Percentiles rank a stretch among this genome's conserved stretches.
Evolutionary conservation across 768 basidiomycete species (phyloP).

Genomic region (Crepidotus variabilis): DNA sequence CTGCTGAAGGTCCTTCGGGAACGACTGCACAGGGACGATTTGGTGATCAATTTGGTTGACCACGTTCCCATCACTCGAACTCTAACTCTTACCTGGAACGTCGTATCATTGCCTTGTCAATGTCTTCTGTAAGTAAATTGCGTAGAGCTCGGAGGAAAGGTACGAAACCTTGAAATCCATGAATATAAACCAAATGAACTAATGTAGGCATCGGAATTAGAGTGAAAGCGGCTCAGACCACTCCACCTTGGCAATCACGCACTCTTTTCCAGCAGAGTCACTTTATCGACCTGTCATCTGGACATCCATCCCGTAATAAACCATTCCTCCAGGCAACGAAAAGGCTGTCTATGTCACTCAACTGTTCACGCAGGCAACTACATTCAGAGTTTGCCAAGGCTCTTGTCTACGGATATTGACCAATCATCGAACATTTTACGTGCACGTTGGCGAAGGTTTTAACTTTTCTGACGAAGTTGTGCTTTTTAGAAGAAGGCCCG

Average conservation of each 20-base stretch:
- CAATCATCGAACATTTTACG: no score
- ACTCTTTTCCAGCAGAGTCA: no score
- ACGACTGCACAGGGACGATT: conserved; percentile 32
- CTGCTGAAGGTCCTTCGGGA: conserved; percentile 51
- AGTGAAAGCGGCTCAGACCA: neutral
- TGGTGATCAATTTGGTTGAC: conserved; percentile 1
- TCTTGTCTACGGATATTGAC: no score
- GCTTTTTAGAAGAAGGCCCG: no score
- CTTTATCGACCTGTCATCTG: no score
- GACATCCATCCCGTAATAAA: no score
- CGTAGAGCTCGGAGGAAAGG: neutral
- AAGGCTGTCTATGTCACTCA: no score
- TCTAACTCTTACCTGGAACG: conserved; percentile 42
- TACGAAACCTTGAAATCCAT: conserved; percentile 50
- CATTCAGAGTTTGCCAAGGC: no score
- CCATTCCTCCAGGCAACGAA: no score
- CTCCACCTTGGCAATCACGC: neutral
- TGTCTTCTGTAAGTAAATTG: conserved; percentile 1
- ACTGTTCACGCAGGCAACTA: no score
- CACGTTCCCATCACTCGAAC: neutral
- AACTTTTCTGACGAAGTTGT: no score
- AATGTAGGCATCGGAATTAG: conserved; percentile 20
- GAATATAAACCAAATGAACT: conserved; percentile 53
- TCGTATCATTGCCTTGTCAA: conserved; percentile 48
- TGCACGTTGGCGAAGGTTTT: neutral